Evolutionary conservation across 352 stramenopile species (phyloP), one percentile per base, ranked within the genome.

Genomic region (Globisporangium sylvaticum): DNA sequence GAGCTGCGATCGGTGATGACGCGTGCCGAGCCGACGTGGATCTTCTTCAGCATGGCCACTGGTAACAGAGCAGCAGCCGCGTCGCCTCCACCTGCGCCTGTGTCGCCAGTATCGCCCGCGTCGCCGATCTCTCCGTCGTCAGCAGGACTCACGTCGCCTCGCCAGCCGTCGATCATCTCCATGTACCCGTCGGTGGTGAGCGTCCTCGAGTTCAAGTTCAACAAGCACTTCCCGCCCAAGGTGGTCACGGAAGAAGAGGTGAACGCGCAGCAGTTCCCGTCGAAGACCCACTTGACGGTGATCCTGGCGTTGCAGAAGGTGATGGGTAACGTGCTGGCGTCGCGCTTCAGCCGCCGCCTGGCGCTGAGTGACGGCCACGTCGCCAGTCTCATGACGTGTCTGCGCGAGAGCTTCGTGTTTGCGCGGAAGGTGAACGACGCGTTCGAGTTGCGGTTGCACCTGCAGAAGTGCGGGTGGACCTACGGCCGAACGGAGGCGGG

Each of bases 1-100:
- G 87, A 95, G 63, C 64, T 95, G n/a, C 81, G 87, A 18, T 87
- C 85, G 0, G 81, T 92, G 29, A 85, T 94, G 76, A 78, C 79
- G 34, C 83, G 83, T 3, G 82, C 81, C 7, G 81, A 91, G 66
- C 86, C 86, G 1, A 91, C 86, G 48, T 94, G 83, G 84, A 79
- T 90, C 32, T 87, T 90, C 64, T 88, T 86, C 58, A 71, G 70
- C 0, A 70, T 80, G 71, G 37, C 39, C 34, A 42, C 34, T 5
- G 12, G 10, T 4, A 55, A 14, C 29, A 62, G 50, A 29, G 22
- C 50, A 57, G 29, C 53, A 42, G 34, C 34, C 5, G n/a, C 44
- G 0, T 58, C 32, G 0, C 44, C 34, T 24, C 39, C 69, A 3
- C 62, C 58, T 18, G 52, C 65, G 22, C 25, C 66, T 1, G 25